Percentiles rank a stretch among this genome's conserved stretches.
These are phyloP conservation scores for Trichosporon ovoides DNA, from an alignment of 1,284 basidiomycete species.

Conservation along the genomic window DNA sequence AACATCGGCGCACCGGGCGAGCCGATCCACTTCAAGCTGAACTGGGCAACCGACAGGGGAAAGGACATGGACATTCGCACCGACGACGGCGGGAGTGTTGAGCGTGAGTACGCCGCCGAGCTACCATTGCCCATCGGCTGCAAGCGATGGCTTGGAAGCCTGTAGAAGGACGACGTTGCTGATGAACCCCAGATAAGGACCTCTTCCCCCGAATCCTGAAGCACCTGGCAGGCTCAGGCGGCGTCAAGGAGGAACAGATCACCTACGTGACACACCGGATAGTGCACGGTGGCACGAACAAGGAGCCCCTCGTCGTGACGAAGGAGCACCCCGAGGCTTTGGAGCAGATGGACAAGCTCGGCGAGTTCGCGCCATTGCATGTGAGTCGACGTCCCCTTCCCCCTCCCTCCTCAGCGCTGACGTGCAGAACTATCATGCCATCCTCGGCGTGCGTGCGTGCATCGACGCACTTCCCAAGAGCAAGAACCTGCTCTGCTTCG, in stretches of 20 bases:
- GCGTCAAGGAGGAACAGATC: constrained; percentile 38
- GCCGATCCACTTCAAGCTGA: constrained; percentile 38
- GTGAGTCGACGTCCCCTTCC: constrained; percentile 49
- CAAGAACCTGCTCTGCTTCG: constrained; percentile 57
- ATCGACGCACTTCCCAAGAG: constrained; percentile 60
- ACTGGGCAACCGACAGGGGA: constrained; percentile 25
- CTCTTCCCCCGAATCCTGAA: constrained; percentile 42
- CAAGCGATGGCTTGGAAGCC: neutral
- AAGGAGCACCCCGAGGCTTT: constrained; percentile 54
- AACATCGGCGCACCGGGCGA: constrained; percentile 47
- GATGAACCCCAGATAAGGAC: constrained; percentile 37
- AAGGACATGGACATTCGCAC: constrained; percentile 36
- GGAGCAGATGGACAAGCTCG: constrained; percentile 66
- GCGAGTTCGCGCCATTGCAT: constrained; percentile 72
- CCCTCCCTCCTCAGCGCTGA: too few relatives aligned
- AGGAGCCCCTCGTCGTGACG: constrained; percentile 61
- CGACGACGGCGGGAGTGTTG: constrained; percentile 35
- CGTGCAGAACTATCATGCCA: constrained; percentile 52
- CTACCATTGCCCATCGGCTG: neutral
- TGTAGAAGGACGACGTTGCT: too few relatives aligned
- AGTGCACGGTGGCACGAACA: constrained; percentile 75
- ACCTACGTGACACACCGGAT: constrained; percentile 48
- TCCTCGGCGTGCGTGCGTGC: constrained; percentile 54
- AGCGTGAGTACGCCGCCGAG: constrained; percentile 32
- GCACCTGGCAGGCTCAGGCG: constrained; percentile 30